Evolutionary conservation across 257 asterid species (phyloP).

Genomic region (Plantago elongata): DNA sequence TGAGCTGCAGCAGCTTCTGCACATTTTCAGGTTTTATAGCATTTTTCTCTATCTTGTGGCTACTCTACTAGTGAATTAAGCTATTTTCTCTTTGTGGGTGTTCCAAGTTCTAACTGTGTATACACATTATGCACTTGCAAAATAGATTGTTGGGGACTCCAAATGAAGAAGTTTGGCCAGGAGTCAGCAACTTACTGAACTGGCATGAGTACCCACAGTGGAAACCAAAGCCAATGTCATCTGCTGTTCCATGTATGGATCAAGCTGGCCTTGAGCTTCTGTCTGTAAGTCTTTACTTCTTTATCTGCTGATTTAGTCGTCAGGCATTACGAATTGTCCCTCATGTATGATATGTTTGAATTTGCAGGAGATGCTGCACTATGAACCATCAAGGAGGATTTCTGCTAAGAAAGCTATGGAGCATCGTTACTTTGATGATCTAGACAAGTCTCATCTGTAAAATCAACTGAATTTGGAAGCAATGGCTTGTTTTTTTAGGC

Average conservation of each 20-base stretch:
- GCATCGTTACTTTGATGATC: constrained; percentile 77
- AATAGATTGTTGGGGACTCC: constrained; percentile 86
- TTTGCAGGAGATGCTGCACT: constrained; percentile 83
- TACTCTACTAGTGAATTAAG: too few relatives aligned
- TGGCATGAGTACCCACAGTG: constrained; percentile 99
- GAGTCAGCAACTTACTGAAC: constrained; percentile 80
- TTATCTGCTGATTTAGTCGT: not conserved
- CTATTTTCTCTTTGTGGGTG: too few relatives aligned
- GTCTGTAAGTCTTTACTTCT: constrained; percentile 36
- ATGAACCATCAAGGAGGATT: constrained; percentile 84
- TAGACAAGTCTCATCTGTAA: constrained; percentile 62
- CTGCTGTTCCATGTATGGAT: constrained; percentile 75
- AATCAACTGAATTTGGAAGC: not conserved
- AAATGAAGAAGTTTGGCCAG: constrained; percentile 86
- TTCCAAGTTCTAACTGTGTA: not conserved
- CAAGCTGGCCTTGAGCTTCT: constrained; percentile 68
- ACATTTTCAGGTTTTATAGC: constrained; percentile 77
- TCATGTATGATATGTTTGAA: not conserved
- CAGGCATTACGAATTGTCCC: not conserved
- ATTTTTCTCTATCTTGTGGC: not conserved
- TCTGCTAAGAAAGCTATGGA: constrained; percentile 99
- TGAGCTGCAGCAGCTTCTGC: constrained; percentile 94
- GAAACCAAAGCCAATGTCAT: constrained; percentile 66
- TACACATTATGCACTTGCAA: not conserved
- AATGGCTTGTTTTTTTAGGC: not conserved